A percentile compares a stretch with the other conserved stretches of the same genome.
Evolutionary conservation across 1,284 basidiomycete genomes (phyloP).

Genomic region (Abortiporus biennis): DNA sequence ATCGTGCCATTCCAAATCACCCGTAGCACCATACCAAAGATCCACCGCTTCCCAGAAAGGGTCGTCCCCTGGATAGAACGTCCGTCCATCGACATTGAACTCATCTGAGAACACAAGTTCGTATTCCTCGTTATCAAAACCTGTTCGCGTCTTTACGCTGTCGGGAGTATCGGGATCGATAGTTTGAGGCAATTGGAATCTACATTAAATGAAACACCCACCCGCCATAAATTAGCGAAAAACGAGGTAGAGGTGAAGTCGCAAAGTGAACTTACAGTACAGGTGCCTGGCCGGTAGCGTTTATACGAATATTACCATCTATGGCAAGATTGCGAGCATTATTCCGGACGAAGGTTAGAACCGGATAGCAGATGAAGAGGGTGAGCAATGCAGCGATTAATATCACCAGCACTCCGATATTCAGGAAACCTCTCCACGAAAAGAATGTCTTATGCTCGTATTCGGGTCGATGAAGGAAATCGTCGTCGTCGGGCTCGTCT

Average conservation of each 20-base stretch:
- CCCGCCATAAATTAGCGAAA: slow-evolving; percentile 1
- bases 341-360: slow-evolving; percentile 50
- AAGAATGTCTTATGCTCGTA: slow-evolving; percentile 27
- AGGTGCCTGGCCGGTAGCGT: slow-evolving; percentile 54
- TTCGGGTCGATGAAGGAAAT: slow-evolving; percentile 47
- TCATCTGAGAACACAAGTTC: slow-evolving; percentile 79
- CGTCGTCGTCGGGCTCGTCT: slow-evolving; percentile 59
- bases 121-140: slow-evolving; percentile 61
- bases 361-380: slow-evolving; percentile 79
- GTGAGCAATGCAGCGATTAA: slow-evolving; percentile 36
- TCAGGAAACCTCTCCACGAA: slow-evolving; percentile 37
- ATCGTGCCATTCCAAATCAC: slow-evolving; percentile 75
- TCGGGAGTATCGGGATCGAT: slow-evolving; percentile 68
- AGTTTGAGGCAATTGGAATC: slow-evolving; percentile 50
- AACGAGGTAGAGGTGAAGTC: background rate
- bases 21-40: slow-evolving; percentile 64
- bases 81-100: slow-evolving; percentile 68
- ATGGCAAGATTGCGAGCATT: slow-evolving; percentile 43
- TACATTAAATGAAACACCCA: slow-evolving; percentile 8
- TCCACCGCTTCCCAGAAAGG: slow-evolving; percentile 72
- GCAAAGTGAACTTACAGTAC: slow-evolving; percentile 24
- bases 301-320: slow-evolving; percentile 62
- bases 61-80: slow-evolving; percentile 66
- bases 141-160: slow-evolving; percentile 48
- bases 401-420: slow-evolving; percentile 42